Evolutionary conservation across 805 yeast species (phyloP).

Genomic region (Nakazawaea laoshanensis): DNA sequence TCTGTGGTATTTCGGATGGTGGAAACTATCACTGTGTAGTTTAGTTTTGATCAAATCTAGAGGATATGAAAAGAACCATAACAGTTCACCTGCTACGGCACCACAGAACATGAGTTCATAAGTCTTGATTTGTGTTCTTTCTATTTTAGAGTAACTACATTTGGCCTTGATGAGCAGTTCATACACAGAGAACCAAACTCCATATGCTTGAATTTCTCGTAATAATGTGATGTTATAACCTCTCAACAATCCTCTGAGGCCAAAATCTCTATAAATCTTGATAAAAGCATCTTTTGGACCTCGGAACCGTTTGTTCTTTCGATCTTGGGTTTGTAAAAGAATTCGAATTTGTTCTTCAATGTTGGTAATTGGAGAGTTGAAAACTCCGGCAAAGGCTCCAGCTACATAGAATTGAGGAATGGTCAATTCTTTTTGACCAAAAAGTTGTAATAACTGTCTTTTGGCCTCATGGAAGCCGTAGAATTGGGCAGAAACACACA

Average conservation of each 20-base stretch:
- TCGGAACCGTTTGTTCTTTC: conserved; percentile 18
- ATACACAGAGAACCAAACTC: conserved; percentile 64
- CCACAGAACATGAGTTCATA: conserved; percentile 49
- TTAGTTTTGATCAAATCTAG: conserved; percentile 43
- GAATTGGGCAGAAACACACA: conserved; percentile 61
- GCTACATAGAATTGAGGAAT: conserved; percentile 50
- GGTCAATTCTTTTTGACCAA: conserved; percentile 25
- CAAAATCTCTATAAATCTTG: conserved; percentile 32
- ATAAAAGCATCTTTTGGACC: conserved; percentile 37
- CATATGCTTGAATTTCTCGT: conserved; percentile 66
- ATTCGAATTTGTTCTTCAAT: conserved; percentile 65
- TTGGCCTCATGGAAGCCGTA: conserved; percentile 66
- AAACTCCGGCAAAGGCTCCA: conserved; percentile 60
- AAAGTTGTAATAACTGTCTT: conserved; percentile 37
- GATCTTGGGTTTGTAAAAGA: conserved; percentile 42
- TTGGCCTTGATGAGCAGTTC: conserved; percentile 43
- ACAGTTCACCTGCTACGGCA: conserved; percentile 59
- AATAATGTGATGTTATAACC: conserved; percentile 46
- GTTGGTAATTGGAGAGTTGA: conserved; percentile 53
- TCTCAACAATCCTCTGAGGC: conserved; percentile 43
- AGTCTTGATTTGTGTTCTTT: conserved; percentile 42
- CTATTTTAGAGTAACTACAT: conserved; percentile 22
- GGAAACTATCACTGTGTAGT: conserved; percentile 47
- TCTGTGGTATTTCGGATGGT: conserved; percentile 32
- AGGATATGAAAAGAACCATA: conserved; percentile 53